Evolutionary conservation across 2,329 filamentous ascomycete genomes (phyloP).

Genomic region (Albophoma yamanashiensis): DNA sequence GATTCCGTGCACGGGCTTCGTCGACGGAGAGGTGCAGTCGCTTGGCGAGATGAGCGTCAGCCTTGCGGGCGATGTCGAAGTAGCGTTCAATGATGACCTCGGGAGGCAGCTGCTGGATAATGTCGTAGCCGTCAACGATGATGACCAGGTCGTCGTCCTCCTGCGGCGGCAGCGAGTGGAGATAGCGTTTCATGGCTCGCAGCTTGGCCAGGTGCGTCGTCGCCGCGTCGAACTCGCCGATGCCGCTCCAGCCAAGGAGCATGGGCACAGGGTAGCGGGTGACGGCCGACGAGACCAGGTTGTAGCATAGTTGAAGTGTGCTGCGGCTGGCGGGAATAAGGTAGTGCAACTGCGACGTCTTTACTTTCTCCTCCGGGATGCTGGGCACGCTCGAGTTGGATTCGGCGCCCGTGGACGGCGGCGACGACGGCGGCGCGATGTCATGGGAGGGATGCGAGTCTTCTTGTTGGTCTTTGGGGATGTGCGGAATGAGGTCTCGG

Average conservation of each 20-base stretch:
- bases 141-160: conserved; percentile 49
- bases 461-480: not conserved
- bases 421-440: not conserved
- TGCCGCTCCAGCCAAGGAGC: conserved; percentile 27
- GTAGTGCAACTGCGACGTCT: conserved; percentile 23
- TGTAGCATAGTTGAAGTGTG: conserved; percentile 27
- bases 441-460: not conserved
- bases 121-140: conserved; percentile 52
- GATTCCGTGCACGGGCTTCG: conserved; percentile 16
- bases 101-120: conserved; percentile 55
- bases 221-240: conserved; percentile 21
- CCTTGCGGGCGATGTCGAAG: conserved; percentile 39
- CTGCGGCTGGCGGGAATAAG: conserved; percentile 24
- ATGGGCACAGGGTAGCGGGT: conserved; percentile 26
- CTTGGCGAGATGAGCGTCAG: conserved; percentile 38
- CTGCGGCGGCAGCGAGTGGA: conserved; percentile 14
- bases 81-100: conserved; percentile 54
- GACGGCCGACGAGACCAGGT: conserved; percentile 24
- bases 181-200: conserved; percentile 22
- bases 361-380: not conserved
- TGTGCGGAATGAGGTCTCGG: not conserved
- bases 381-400: not conserved
- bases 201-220: conserved; percentile 28
- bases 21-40: conserved; percentile 32
- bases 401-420: not conserved